Evolutionary conservation across 2,329 filamentous ascomycete species (phyloP), one percentile per base, ranked within the genome.

Genomic region (Claviceps maximensis): DNA sequence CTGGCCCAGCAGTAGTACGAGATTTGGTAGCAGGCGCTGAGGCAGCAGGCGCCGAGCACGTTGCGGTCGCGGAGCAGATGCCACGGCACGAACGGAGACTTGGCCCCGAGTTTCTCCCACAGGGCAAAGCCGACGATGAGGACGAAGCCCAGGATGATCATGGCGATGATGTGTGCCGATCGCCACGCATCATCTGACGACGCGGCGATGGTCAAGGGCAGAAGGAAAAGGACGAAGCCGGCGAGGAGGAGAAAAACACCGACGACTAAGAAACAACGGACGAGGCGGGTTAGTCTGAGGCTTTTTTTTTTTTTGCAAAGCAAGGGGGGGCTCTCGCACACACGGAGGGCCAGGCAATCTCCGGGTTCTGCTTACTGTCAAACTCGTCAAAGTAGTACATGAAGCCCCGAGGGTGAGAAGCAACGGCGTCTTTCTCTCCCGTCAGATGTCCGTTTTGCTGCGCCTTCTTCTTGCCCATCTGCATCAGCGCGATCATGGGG

Each of bases 181-280:
- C 64, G 64, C 78, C 78, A 82, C 10, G 72, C 74, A 45, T 74
- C 63, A 15, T 72, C 72, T 0, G 75, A 72, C 2, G 63, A 60
- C 8, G 59, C 57, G 19, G 76, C 73, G 15, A 87, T 70, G 4
- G 74, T 83, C 61, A 87, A 80, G 0, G 84, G 83, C 0, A 87
- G 73, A 15, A 87, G 66, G 60, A 87, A 82, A 17, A 83, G 62
- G 2, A 74, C 72, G 21, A 83, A 71, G 5, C 80, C 82, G 4
- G 66, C 69, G 4, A 75, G 72, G 58, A 84, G 74, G 6, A 85
- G 65, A 29, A 83, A 53, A 31, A 83, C 72, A 0, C 82, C 81
- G 3, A 77, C 56, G 4, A 74, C 66, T 69, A 13, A 19, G 2
- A 2, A 2, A 9, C 13, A 4, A 40, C n/a, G n/a, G n/a, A n/a